Conservation (phyloP, 306 rosid genomes). For the Castanospermum australe region DNA sequence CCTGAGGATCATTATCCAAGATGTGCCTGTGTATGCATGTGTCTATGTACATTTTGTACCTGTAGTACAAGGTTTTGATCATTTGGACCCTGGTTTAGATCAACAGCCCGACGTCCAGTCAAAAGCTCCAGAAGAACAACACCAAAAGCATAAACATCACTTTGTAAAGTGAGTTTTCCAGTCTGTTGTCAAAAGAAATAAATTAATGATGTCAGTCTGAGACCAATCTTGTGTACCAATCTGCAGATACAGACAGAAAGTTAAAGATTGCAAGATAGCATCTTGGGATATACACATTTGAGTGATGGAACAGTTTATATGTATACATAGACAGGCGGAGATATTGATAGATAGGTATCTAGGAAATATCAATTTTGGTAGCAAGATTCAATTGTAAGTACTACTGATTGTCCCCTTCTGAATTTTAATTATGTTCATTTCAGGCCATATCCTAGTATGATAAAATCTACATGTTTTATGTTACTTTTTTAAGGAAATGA, state of each 20-base stretch:
- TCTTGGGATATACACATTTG: neutral
- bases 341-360: neutral
- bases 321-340: neutral
- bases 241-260: neutral
- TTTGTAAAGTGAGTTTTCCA: conserved; percentile 80
- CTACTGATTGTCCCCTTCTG: neutral
- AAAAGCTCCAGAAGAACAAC: conserved; percentile 89
- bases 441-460: neutral
- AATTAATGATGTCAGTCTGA: neutral
- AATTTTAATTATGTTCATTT: neutral
- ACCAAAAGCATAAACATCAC: conserved; percentile 87
- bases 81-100: conserved; percentile 71
- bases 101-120: conserved; percentile 82
- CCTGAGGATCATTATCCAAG: neutral
- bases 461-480: neutral
- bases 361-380: neutral
- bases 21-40: no score
- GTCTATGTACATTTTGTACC: conserved; percentile 23
- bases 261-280: neutral
- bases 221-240: neutral
- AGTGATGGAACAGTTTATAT: neutral
- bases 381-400: neutral
- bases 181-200: conserved; percentile 51
- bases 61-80: conserved; percentile 79
- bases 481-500: neutral